Base-by-base conservation (phyloP, 306 rosid species). In the Prunus mongolica region DNA sequence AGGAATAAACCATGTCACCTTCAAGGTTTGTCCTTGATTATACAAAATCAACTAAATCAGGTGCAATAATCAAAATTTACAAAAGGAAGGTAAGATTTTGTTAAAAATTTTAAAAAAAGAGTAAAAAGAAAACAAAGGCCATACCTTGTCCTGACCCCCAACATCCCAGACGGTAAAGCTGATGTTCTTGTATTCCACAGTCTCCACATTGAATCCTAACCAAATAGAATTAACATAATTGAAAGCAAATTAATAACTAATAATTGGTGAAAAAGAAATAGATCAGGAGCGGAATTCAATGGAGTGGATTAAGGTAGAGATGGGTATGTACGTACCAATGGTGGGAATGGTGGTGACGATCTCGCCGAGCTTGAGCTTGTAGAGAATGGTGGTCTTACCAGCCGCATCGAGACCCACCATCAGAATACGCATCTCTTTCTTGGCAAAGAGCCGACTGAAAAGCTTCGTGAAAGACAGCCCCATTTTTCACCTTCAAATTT, bases 91-190 rank as follows among this genome's bases (percentile, higher is more conserved):
- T 3, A 22, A 13, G 20, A 28, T 34, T 34, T 27, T 58, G 0
- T 12, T 2, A 2, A 1, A 45, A 24, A 27, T 16, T 7, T 32
- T 0, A 0, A 5, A 5, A 49, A 14, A 0, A 0, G 28, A 19
- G 11, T 25, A 5, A 28, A 13, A 7, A 52, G 30, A 41, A 61
- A 46, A 55, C 12, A 41, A 15, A 2, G 18, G 10, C 19, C 49
- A 71, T 71, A 93, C 98, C 96, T 91, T 91, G 90, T 90, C 95
- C 77, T 93, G 96, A 77, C 96, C 98, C 55, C 97, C 97, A n/a
- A 93, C 96, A 86, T 93, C 98, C 98, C 98, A 93, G 65, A 93
- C 98, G 56, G 98, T 93, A 80, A 93, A 93, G 90, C 98, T 93
- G 82, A 93, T 93, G 96, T 93, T 93, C 88, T 93, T 91, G 75